phyloP scores from a whole-genome alignment of 208 protist species.

The Crithidia acanthocephali region DNA sequence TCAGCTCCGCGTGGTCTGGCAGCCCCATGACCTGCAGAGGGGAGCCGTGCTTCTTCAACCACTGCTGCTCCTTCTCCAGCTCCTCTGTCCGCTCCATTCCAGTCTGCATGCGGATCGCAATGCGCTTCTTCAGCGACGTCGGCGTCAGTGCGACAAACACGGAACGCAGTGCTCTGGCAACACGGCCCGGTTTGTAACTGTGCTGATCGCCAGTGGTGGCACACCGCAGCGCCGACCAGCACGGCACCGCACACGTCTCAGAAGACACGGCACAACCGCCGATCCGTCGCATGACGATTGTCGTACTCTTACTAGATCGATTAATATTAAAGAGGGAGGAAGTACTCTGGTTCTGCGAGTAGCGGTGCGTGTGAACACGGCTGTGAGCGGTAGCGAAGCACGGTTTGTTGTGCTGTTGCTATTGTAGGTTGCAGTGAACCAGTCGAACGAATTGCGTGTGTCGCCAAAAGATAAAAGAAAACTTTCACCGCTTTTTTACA shows the following conservation, averaged over 20 bases:
- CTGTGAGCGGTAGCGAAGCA: too few relatives aligned
- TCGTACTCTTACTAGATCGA: background rate
- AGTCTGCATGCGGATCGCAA: constrained; percentile 55
- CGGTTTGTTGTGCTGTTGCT: too few relatives aligned
- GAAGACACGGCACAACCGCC: background rate
- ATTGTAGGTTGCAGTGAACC: too few relatives aligned
- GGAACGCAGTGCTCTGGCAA: constrained; percentile 41
- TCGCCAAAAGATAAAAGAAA: too few relatives aligned
- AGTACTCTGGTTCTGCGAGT: too few relatives aligned
- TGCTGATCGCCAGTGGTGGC: constrained; percentile 69
- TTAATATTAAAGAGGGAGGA: background rate
- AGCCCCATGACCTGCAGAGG: constrained; percentile 82
- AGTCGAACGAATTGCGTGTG: too few relatives aligned
- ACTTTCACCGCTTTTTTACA: too few relatives aligned
- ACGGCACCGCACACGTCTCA: background rate
- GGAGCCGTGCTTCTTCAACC: constrained; percentile 75
- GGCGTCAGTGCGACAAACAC: constrained; percentile 56
- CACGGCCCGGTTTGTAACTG: constrained; percentile 67
- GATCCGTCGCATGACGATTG: constrained; percentile 6
- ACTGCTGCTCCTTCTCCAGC: constrained; percentile 74
- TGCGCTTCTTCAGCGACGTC: constrained; percentile 31
- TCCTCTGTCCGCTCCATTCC: constrained; percentile 65
- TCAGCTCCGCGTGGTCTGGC: constrained; percentile 74
- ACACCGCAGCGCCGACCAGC: constrained; percentile 14
- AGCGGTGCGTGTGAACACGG: too few relatives aligned